Conservation (phyloP, 441 rosid genomes). For the Rhodomyrtus psidioides region DNA sequence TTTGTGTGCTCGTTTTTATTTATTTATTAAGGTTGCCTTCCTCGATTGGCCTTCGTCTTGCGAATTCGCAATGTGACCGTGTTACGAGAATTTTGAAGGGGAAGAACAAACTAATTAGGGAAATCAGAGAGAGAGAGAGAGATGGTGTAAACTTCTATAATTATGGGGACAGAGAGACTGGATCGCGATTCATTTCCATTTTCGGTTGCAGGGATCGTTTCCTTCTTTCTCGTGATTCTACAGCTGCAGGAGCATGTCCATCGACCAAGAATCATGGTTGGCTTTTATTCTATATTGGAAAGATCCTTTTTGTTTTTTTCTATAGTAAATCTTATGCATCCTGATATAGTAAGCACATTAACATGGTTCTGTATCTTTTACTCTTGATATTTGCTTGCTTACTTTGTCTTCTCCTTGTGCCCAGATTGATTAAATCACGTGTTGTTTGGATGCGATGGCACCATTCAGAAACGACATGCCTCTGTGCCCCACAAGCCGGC, state of each 20-base stretch:
- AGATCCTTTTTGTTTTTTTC: not conserved
- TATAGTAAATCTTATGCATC: not conserved
- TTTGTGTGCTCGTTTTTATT: too few species aligned
- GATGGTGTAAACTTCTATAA: not conserved
- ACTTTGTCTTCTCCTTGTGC: not conserved
- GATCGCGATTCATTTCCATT: not conserved
- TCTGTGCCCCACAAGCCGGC: conserved; percentile 18
- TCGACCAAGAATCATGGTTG: not conserved
- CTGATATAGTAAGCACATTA: not conserved
- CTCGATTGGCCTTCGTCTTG: too few species aligned
- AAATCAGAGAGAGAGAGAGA: not conserved
- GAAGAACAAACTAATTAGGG: not conserved
- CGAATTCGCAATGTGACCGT: too few species aligned
- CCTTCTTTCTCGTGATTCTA: not conserved
- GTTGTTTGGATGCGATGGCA: not conserved
- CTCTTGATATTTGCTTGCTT: not conserved
- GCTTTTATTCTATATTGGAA: not conserved
- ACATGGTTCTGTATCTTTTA: not conserved
- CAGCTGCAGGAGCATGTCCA: not conserved
- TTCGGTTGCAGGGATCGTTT: not conserved
- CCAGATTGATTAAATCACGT: not conserved
- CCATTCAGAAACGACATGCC: not conserved
- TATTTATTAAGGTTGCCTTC: too few species aligned
- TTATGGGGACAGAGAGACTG: not conserved
- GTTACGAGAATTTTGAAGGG: too few species aligned